Evolutionary conservation across 2,329 filamentous ascomycete genomes (phyloP), one percentile per base, ranked within the genome.

Genomic region (Dothideomycetidae sp.): DNA sequence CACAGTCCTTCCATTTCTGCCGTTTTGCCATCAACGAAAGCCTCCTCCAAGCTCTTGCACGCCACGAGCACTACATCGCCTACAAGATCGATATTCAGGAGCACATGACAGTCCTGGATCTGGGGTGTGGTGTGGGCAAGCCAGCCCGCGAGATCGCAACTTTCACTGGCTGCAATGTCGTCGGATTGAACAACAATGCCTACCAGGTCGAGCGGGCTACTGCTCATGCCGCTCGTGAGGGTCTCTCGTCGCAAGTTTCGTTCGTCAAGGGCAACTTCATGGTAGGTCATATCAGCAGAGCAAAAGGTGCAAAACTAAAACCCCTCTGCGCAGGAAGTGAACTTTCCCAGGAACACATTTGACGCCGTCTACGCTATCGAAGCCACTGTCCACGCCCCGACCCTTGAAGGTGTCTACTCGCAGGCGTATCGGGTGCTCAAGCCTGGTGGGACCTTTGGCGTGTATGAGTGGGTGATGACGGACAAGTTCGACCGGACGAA

Each of bases 381-480:
- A 64, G 90, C 90, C 3, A 98, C 90, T 3, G 82, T 92, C 36
- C 90, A 98, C 58, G 90, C 90, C 0, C 90, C 88, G 29, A 80
- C 76, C 31, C 75, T 96, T 5, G 81, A 84, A 53, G 86, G 82
- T 42, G 85, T 94, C 47, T 98, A 98, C 67, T 78, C 75, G 56
- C 80, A 96, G 61, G 94, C 96, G 53, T 86, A 79, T 73, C 81
- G 83, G 32, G 86, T 94, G 14, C 70, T 98, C 46, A 98, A 96
- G 71, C 90, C 90, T 13, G 90, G 90, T 43, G 88, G 90, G 58
- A 69, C 83, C 36, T 98, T 96, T 52, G 90, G 88, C 55, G 88
- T 96, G 36, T 98, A 96, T 64, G 90, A 98, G 63, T 96, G 90
- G 90, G 70, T 96, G 54, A 96, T 98, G 90, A 96, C 86, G 5